Conservation (phyloP, 2,329 filamentous ascomycete species). For the Phaeophleospora eucalypticola region DNA sequence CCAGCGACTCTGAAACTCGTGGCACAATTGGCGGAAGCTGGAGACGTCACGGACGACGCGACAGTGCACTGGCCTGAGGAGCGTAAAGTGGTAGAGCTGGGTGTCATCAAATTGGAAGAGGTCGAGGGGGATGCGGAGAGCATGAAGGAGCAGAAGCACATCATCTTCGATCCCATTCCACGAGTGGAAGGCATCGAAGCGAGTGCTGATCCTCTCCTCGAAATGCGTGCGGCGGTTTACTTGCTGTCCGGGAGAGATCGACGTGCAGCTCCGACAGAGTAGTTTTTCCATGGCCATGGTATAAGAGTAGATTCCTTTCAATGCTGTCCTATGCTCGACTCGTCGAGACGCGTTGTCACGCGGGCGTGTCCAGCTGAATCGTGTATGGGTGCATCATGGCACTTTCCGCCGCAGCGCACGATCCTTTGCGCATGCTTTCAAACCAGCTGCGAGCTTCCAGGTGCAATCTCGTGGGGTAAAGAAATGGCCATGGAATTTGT, state of each 20-base stretch:
- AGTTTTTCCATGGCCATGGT: too few species aligned
- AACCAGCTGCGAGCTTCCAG: too few species aligned
- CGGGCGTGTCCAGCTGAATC: too few species aligned
- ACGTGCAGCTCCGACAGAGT: constrained; percentile 29
- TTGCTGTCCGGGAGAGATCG: constrained; percentile 52
- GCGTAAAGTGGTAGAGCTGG: constrained; percentile 49
- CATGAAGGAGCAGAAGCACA: constrained; percentile 45
- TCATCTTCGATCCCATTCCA: constrained; percentile 58
- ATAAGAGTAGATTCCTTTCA: too few species aligned
- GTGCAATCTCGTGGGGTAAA: too few species aligned
- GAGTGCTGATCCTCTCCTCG: constrained; percentile 53
- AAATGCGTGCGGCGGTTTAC: constrained; percentile 54
- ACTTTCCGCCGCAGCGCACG: too few species aligned
- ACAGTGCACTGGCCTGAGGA: constrained; percentile 53
- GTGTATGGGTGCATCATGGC: too few species aligned
- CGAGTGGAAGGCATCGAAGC: constrained; percentile 51
- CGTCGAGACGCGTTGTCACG: too few species aligned
- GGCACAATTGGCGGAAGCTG: constrained; percentile 49
- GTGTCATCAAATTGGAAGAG: constrained; percentile 44
- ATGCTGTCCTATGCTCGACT: too few species aligned
- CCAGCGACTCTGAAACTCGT: constrained; percentile 46
- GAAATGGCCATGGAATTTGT: too few species aligned
- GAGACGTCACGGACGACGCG: constrained; percentile 46
- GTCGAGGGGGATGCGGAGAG: constrained; percentile 34
- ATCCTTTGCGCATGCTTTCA: too few species aligned